Evolutionary conservation across 2,329 filamentous ascomycete species (phyloP).

Genomic region (Epichloe scottii): DNA sequence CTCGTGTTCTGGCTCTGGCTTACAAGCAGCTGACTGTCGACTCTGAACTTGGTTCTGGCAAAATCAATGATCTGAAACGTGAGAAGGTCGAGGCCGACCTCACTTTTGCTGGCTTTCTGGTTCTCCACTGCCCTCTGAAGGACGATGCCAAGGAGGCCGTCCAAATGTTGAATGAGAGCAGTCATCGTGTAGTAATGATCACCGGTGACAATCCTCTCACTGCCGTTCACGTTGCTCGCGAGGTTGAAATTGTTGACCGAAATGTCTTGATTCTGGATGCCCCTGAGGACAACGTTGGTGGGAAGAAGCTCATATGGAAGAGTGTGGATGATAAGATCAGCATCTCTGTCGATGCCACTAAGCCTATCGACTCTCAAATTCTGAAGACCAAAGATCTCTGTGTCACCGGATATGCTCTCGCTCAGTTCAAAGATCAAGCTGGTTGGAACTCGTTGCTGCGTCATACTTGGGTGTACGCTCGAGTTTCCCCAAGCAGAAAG

Average conservation of each 20-base stretch:
- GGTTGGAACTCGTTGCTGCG: slow-evolving; percentile 69
- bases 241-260: slow-evolving; percentile 95
- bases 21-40: slow-evolving; percentile 85
- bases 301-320: slow-evolving; percentile 79
- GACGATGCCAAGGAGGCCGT: slow-evolving; percentile 91
- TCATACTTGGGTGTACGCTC: slow-evolving; percentile 93
- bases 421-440: slow-evolving; percentile 72
- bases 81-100: slow-evolving; percentile 80
- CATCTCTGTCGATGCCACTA: slow-evolving; percentile 72
- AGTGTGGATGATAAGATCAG: slow-evolving; percentile 83
- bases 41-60: slow-evolving; percentile 66
- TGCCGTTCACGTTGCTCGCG: slow-evolving; percentile 84
- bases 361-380: slow-evolving; percentile 70
- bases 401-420: slow-evolving; percentile 85
- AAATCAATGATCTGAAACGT: slow-evolving; percentile 87
- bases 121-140: slow-evolving; percentile 90
- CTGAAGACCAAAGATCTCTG: slow-evolving; percentile 82
- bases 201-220: slow-evolving; percentile 97
- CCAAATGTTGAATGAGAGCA: slow-evolving; percentile 96
- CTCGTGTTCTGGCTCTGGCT: slow-evolving; percentile 81
- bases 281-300: slow-evolving; percentile 75
- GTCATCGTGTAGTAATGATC: slow-evolving; percentile 97
- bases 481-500: slow-evolving; percentile 97
- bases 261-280: slow-evolving; percentile 91
- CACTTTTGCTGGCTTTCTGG: slow-evolving; percentile 86